Evolutionary conservation across 2,329 filamentous ascomycete genomes (phyloP), one percentile per base, ranked within the genome.

Genomic region (Boeremia lycopersici): DNA sequence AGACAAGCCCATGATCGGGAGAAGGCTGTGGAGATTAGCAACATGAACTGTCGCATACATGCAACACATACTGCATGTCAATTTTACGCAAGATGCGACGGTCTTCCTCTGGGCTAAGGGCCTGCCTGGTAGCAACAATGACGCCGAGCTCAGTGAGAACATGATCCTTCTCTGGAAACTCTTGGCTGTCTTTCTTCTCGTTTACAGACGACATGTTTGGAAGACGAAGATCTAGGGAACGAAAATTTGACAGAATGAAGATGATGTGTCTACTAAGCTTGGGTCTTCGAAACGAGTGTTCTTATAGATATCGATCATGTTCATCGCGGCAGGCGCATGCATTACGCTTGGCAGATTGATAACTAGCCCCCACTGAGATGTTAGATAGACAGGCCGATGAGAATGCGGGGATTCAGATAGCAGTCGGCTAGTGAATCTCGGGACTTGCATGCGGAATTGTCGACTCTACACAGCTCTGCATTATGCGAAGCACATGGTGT

Each of bases 1-100:
- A 2, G 57, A 61, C 7, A 61, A 31, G 8, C 50, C 53, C 48
- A 64, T 62, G 38, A 65, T 35, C 35, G 62, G 62, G 7, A 65
- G 33, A 9, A 55, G 46, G 28, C 54, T 47, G n/a, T 9, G 12
- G 8, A 29, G 7, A 9, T 50, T 9, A 50, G 48, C 12, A 36
- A 6, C 12, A 3, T 9, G 5, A 29, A 10, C 4, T 28, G 11
- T 31, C 3, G 11, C 1, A 35, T 2, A 17, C 4, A n/a, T 15
- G 6, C 7, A 6, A 1, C 1, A 38, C 48, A 31, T 25, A 50
- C 48, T 50, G 25, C 30, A 52, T 13, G 13, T 54, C 51, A 17
- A 54, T 48, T 31, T 44, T 54, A 8, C 46, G 52, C 25, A 55
- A 30, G 17, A 55, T 55, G n/a, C 52, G 45, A 3, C 41, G 40